Evolutionary conservation across 345 rosid species (phyloP).

Genomic region (Euphorbia pulcherrima): DNA sequence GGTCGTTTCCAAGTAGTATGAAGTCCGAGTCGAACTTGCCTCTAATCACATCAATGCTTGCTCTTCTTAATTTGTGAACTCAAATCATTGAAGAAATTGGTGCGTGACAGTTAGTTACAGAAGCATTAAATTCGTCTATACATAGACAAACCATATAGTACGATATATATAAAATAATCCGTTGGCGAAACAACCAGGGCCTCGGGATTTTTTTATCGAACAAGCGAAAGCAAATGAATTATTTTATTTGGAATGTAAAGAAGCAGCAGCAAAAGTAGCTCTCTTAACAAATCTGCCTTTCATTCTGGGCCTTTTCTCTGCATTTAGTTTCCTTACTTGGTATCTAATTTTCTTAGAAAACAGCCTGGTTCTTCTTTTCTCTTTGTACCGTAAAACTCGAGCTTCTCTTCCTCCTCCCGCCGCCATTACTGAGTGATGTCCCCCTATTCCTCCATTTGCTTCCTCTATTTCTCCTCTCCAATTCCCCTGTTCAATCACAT

Average conservation of each 20-base stretch:
- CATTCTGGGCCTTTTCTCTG: constrained; percentile 96
- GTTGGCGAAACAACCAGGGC: too few species aligned
- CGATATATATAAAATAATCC: too few species aligned
- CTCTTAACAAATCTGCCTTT: constrained; percentile 96
- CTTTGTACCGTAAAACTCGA: constrained; percentile 76
- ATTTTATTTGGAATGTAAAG: constrained; percentile 22
- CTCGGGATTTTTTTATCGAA: too few species aligned
- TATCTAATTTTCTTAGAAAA: constrained; percentile 95
- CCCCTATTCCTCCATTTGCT: constrained; percentile 10
- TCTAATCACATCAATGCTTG: too few species aligned
- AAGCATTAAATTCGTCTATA: too few species aligned
- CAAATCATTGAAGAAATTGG: too few species aligned
- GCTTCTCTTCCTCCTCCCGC: constrained; percentile 77
- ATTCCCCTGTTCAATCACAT: constrained; percentile 23
- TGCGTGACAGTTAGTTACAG: too few species aligned
- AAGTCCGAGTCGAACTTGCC: too few species aligned
- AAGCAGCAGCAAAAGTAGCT: constrained; percentile 37
- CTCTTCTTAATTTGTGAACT: too few species aligned
- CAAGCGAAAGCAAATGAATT: too few species aligned
- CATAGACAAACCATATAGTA: too few species aligned
- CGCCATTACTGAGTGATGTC: constrained; percentile 22
- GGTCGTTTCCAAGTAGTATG: too few species aligned
- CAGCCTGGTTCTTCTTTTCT: constrained; percentile 78
- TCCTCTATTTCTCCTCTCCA: constrained; percentile 26
- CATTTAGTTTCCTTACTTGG: constrained; percentile 86